These are phyloP conservation scores for Aspergillus phoenicis DNA, from an alignment of 2,329 filamentous ascomycete species.

Conservation along the genomic window DNA sequence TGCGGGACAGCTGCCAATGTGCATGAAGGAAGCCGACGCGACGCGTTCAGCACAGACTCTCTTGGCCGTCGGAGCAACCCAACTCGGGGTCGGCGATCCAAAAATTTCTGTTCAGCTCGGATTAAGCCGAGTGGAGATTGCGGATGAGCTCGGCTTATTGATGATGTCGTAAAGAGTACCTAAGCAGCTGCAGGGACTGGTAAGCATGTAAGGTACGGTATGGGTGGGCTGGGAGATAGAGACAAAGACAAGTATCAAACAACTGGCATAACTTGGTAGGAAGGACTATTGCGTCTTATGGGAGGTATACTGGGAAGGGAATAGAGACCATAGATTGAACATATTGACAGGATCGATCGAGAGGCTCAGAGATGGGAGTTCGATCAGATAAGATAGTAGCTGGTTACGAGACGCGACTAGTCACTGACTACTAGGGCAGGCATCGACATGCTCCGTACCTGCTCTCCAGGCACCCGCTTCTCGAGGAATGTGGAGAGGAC, in stretches of 20 bases:
- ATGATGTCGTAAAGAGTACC: slow-evolving; percentile 3
- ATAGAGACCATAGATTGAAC: background rate
- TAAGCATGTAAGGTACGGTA: slow-evolving; percentile 1
- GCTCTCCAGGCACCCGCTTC: background rate
- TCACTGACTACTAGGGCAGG: background rate
- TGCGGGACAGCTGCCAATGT: slow-evolving; percentile 5
- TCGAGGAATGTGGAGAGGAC: slow-evolving; percentile 6
- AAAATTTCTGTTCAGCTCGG: slow-evolving; percentile 1
- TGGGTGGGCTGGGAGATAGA: background rate
- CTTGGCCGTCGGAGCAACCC: background rate
- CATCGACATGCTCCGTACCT: background rate
- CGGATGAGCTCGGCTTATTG: slow-evolving; percentile 5
- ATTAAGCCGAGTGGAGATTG: slow-evolving; percentile 5
- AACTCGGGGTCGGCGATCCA: background rate
- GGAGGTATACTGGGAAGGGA: no score
- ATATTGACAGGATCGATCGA: background rate
- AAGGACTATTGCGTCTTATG: no score
- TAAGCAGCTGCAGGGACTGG: slow-evolving; percentile 2
- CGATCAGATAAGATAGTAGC: slow-evolving; percentile 11
- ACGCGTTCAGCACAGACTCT: slow-evolving; percentile 8
- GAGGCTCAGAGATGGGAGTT: background rate
- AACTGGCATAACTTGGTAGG: background rate
- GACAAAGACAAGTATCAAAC: background rate
- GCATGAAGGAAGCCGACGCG: background rate
- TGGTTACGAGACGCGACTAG: background rate